Percentiles rank a stretch among this genome's conserved stretches.
Conservation (phyloP, 164 flowering plant genomes). For the Magnolia changhungtana region DNA sequence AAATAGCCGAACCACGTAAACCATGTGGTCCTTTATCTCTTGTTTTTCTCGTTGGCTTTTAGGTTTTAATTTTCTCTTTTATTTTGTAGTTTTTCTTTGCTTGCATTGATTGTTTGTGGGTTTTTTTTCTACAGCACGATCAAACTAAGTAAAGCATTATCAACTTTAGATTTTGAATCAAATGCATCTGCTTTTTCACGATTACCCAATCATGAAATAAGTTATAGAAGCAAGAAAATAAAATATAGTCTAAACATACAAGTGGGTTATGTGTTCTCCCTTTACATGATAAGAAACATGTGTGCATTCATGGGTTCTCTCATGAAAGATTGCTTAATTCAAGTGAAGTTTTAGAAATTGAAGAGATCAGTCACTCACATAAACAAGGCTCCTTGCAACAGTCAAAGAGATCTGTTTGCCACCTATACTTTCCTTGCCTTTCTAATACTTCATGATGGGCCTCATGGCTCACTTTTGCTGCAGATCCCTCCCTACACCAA, state of each 20-base stretch:
- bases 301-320: background rate
- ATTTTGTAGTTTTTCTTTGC: too few species aligned
- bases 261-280: background rate
- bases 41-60: too few species aligned
- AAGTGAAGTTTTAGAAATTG: background rate
- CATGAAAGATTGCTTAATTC: background rate
- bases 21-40: too few species aligned
- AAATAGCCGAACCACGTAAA: too few species aligned
- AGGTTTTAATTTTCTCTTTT: too few species aligned
- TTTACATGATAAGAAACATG: background rate
- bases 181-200: background rate
- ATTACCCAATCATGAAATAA: background rate
- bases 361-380: conserved; percentile 23
- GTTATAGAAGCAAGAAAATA: background rate
- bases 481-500: conserved; percentile 24
- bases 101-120: too few species aligned
- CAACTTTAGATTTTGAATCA: background rate
- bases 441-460: conserved; percentile 8
- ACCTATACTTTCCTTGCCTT: conserved; percentile 19
- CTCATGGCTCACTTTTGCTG: conserved; percentile 7
- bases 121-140: too few species aligned
- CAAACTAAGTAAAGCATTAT: too few species aligned
- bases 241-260: too few species aligned
- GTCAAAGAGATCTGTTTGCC: conserved; percentile 46
- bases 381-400: conserved; percentile 45